Evolutionary conservation across 352 stramenopile genomes (phyloP).

Genomic region (Globisporangium yorkense): DNA sequence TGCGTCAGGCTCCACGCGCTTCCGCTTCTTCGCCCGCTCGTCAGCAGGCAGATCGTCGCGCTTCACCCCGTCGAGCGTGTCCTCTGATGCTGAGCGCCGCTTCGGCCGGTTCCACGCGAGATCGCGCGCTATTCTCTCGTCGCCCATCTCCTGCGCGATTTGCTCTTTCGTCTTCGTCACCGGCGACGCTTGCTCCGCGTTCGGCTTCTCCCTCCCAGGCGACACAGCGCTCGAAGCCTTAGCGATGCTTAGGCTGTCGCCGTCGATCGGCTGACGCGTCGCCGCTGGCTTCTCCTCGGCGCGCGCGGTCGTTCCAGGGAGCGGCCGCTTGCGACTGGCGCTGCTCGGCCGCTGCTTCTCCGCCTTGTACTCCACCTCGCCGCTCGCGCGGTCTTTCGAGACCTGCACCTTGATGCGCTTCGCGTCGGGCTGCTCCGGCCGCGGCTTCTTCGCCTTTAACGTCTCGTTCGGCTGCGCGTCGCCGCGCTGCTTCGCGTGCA

Average conservation of each 20-base stretch:
- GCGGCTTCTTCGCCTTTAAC: neutral
- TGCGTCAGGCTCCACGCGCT: neutral
- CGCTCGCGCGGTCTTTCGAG: neutral
- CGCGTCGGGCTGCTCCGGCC: neutral
- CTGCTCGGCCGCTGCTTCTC: slow-evolving; percentile 1
- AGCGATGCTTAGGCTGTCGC: too few relatives aligned
- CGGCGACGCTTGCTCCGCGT: too few relatives aligned
- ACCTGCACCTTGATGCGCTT: neutral
- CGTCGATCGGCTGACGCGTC: too few relatives aligned
- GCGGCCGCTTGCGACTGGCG: slow-evolving; percentile 10
- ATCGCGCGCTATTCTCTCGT: slow-evolving; percentile 1
- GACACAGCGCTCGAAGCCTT: neutral
- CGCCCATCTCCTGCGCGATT: slow-evolving; percentile 1
- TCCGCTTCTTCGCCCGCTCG: slow-evolving; percentile 2
- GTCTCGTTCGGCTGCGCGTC: neutral
- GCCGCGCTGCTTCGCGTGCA: neutral
- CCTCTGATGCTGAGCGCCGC: slow-evolving; percentile 1
- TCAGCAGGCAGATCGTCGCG: neutral
- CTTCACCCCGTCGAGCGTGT: neutral
- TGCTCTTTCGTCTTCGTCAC: neutral
- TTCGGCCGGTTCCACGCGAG: neutral
- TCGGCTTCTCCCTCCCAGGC: neutral
- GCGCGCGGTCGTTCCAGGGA: neutral
- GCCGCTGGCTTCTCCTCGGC: neutral
- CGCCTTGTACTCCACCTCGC: neutral